These are phyloP conservation scores for Omphalotus guepiniiformis DNA, from an alignment of 768 basidiomycete genomes.

Conservation along the genomic window DNA sequence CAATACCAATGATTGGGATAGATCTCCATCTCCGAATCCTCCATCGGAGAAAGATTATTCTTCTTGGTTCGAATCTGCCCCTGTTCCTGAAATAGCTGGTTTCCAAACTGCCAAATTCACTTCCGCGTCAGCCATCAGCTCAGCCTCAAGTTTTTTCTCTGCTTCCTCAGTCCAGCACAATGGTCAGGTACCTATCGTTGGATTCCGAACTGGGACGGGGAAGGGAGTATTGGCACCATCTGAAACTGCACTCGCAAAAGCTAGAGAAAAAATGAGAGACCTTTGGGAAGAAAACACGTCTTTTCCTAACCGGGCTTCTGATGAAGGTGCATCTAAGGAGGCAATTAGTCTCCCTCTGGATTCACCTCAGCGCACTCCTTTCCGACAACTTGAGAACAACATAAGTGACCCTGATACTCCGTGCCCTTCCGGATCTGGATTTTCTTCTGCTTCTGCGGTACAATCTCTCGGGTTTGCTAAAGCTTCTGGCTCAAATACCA, in stretches of 20 bases:
- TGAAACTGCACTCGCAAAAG: slow-evolving; percentile 47
- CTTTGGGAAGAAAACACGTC: slow-evolving; percentile 39
- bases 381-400: slow-evolving; percentile 4
- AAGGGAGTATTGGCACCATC: slow-evolving; percentile 48
- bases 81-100: slow-evolving; percentile 19
- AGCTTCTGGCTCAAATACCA: background rate
- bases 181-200: slow-evolving; percentile 11
- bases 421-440: slow-evolving; percentile 1
- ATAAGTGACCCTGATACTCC: background rate
- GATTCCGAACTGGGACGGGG: slow-evolving; percentile 25
- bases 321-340: background rate
- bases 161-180: background rate
- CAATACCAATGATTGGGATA: slow-evolving; percentile 16
- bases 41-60: slow-evolving; percentile 38
- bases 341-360: background rate
- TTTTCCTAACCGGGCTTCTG: background rate
- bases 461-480: background rate
- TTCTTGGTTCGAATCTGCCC: slow-evolving; percentile 45
- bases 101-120: slow-evolving; percentile 32
- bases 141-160: background rate
- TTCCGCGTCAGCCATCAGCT: background rate
- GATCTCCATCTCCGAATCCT: slow-evolving; percentile 39
- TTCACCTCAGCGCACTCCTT: background rate
- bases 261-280: slow-evolving; percentile 43
- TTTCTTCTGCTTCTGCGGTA: background rate